These are phyloP conservation scores for Lactifluus subvellereus DNA, from an alignment of 768 basidiomycete genomes.

Conservation along the genomic window DNA sequence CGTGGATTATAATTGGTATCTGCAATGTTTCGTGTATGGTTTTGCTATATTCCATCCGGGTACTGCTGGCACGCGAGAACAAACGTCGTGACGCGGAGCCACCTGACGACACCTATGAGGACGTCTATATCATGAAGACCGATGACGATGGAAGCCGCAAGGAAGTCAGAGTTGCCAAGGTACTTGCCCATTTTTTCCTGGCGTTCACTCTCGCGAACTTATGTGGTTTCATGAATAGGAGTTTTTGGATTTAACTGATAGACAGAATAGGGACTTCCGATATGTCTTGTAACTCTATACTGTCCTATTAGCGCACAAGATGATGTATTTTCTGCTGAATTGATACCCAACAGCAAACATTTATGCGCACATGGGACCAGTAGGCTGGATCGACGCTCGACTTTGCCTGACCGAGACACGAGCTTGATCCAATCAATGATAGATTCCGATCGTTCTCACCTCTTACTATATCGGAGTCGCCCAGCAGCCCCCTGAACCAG, in stretches of 20 bases:
- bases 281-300: conserved; percentile 47
- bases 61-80: conserved; percentile 54
- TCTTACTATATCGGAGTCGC: too few species aligned
- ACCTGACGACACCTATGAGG: conserved; percentile 47
- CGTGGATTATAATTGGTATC: conserved; percentile 71
- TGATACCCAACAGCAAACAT: neutral
- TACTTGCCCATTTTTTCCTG: conserved; percentile 27
- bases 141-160: conserved; percentile 47
- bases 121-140: conserved; percentile 52
- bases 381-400: too few species aligned
- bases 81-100: conserved; percentile 54
- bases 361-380: neutral
- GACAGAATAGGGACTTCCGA: conserved; percentile 65
- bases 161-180: conserved; percentile 62
- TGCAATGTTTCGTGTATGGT: conserved; percentile 53
- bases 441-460: too few species aligned
- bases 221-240: conserved; percentile 37
- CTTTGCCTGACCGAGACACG: neutral
- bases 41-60: conserved; percentile 46
- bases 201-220: neutral
- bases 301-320: neutral
- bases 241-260: conserved; percentile 68
- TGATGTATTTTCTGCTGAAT: neutral
- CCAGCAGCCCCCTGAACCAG: too few species aligned
- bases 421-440: too few species aligned